Evolutionary conservation across 73 alveolate species (phyloP).

Genomic region (Stentor coeruleus): DNA sequence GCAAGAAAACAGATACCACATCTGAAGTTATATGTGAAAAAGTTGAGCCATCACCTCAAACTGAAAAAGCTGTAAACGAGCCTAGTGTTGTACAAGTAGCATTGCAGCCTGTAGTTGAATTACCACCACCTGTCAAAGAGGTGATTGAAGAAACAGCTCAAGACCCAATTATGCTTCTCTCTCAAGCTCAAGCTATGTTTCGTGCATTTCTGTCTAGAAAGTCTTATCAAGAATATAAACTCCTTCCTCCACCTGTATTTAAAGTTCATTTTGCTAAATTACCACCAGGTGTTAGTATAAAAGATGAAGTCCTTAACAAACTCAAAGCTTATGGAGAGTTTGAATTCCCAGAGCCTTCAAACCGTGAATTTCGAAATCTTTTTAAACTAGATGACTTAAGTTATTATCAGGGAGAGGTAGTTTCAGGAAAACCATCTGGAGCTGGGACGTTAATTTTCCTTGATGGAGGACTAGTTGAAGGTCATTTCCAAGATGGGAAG

Average conservation of each 20-base stretch:
- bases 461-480: neutral
- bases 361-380: neutral
- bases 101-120: neutral
- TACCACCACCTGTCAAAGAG: neutral
- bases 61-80: no score
- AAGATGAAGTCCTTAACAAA: neutral
- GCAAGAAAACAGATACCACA: conserved; percentile 1
- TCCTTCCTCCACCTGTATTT: neutral
- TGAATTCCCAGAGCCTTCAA: neutral
- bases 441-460: neutral
- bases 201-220: neutral
- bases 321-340: neutral
- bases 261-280: neutral
- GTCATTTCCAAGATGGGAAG: neutral
- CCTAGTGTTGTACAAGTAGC: neutral
- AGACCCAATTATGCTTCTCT: neutral
- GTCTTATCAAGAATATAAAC: neutral
- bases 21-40: neutral
- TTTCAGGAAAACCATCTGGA: neutral
- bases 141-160: neutral
- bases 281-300: neutral
- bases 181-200: neutral
- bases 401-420: neutral
- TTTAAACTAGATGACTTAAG: neutral
- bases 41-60: neutral